Evolutionary conservation across 768 basidiomycete genomes (phyloP).

Genomic region (Harrya chromipes): DNA sequence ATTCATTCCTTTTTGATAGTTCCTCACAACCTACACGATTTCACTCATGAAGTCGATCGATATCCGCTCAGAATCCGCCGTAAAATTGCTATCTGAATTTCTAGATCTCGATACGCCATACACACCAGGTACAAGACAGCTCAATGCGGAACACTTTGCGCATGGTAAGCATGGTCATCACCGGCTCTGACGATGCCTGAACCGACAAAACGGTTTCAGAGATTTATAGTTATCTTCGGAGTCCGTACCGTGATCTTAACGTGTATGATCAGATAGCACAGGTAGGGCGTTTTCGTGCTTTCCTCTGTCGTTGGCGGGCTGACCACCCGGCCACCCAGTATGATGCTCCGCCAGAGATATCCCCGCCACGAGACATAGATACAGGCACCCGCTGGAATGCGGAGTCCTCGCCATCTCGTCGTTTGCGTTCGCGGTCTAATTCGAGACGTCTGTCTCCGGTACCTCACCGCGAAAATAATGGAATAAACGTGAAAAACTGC

Average conservation of each 20-base stretch:
- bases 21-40: conserved; percentile 83
- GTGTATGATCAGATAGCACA: conserved; percentile 81
- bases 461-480: conserved; percentile 4
- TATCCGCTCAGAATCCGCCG: conserved; percentile 84
- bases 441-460: conserved; percentile 22
- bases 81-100: conserved; percentile 83
- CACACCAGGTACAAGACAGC: conserved; percentile 50
- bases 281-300: conserved; percentile 39
- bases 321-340: conserved; percentile 43
- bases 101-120: conserved; percentile 73
- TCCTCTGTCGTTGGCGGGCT: conserved; percentile 2
- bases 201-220: conserved; percentile 47
- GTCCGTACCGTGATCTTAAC: conserved; percentile 81
- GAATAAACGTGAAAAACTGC: conserved; percentile 1
- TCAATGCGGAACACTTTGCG: conserved; percentile 89
- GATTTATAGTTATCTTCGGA: conserved; percentile 84
- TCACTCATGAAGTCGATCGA: conserved; percentile 92
- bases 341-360: conserved; percentile 45
- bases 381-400: conserved; percentile 29
- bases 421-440: conserved; percentile 27
- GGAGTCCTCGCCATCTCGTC: conserved; percentile 16
- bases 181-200: neutral
- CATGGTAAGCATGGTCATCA: conserved; percentile 59
- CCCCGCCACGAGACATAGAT: conserved; percentile 32
- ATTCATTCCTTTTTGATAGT: conserved; percentile 45